phyloP scores from a whole-genome alignment of 345 rosid species.

The Carallia pectinifolia region DNA sequence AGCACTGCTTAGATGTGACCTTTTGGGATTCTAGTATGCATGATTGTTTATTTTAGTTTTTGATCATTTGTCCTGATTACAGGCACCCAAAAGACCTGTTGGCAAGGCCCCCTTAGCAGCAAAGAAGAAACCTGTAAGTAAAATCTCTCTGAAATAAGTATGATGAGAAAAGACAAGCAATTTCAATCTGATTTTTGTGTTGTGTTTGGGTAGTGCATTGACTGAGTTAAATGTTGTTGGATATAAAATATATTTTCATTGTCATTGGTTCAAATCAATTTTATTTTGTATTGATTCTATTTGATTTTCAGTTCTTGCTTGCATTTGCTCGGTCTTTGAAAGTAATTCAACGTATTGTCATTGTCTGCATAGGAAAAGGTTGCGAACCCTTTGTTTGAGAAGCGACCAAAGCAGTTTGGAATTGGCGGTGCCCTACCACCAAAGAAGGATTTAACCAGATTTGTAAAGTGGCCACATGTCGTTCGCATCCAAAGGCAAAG shows the following conservation, averaged over 20 bases:
- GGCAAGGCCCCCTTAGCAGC: constrained; percentile 13
- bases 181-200: no score
- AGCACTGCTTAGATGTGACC: no score
- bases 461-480: constrained; percentile 62
- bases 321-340: neutral
- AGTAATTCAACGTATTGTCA: neutral
- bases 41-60: no score
- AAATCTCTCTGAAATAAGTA: neutral
- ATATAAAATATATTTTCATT: neutral
- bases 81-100: constrained; percentile 26
- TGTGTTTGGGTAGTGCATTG: no score
- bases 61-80: neutral
- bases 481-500: constrained; percentile 72
- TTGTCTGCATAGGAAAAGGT: constrained; percentile 45
- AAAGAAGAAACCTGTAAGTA: constrained; percentile 26
- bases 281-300: neutral
- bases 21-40: no score
- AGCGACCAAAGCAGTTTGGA: constrained; percentile 77
- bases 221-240: no score
- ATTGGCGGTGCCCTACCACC: constrained; percentile 88
- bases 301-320: neutral
- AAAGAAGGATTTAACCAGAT: constrained; percentile 68
- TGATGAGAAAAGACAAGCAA: neutral
- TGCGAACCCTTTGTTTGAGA: constrained; percentile 69
- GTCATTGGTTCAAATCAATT: neutral